Percentiles rank a stretch among this genome's conserved stretches.
Conservation (phyloP, 2,329 filamentous ascomycete genomes). For the Talaromyces sp. region DNA sequence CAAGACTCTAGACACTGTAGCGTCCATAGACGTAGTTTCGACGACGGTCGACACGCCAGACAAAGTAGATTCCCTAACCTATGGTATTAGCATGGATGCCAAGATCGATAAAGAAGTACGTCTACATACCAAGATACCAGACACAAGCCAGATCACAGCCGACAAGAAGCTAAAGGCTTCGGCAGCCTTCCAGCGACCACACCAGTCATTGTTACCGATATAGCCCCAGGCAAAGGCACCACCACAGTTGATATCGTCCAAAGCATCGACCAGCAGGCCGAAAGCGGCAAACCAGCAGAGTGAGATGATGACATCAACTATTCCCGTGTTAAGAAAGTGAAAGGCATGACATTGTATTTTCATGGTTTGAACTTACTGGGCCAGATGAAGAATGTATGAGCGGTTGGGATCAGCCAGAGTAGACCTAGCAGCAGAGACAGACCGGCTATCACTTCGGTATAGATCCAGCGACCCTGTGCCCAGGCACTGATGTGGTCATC, state of each 20-base stretch:
- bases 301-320: constrained; percentile 62
- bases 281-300: constrained; percentile 66
- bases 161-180: constrained; percentile 69
- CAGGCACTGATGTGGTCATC: constrained; percentile 44
- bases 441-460: constrained; percentile 65
- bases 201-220: constrained; percentile 49
- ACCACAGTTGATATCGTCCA: constrained; percentile 49
- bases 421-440: constrained; percentile 64
- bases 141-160: constrained; percentile 65
- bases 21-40: constrained; percentile 14
- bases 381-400: constrained; percentile 63
- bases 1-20: constrained; percentile 11
- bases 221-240: constrained; percentile 57
- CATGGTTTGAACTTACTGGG: constrained; percentile 38
- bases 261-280: constrained; percentile 58
- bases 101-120: background rate
- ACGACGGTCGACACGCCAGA: constrained; percentile 15
- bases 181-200: constrained; percentile 64
- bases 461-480: constrained; percentile 64
- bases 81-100: background rate
- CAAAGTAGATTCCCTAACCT: constrained; percentile 16
- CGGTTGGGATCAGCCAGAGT: constrained; percentile 68
- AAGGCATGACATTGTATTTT: too few relatives aligned
- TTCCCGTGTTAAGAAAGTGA: background rate
- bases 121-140: constrained; percentile 48